A percentile compares a stretch with the other conserved stretches of the same genome.
These are phyloP conservation scores for Ormosia semicastrata DNA, from an alignment of 306 rosid genomes.

Conservation along the genomic window DNA sequence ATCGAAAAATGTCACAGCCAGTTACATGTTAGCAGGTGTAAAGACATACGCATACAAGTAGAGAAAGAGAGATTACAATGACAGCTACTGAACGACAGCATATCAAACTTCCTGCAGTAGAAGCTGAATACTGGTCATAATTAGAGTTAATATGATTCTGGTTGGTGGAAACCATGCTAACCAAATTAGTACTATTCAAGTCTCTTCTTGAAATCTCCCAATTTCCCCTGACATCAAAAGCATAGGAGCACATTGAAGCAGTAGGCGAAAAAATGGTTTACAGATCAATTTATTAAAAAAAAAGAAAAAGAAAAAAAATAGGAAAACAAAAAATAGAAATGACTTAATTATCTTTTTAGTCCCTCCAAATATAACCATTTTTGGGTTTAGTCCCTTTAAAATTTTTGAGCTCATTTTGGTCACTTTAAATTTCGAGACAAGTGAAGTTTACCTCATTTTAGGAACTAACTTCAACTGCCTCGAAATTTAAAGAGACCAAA, in stretches of 20 bases:
- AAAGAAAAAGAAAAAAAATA: too few species aligned
- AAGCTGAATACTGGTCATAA: constrained; percentile 58
- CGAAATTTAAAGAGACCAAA: too few species aligned
- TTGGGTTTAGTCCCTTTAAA: too few species aligned
- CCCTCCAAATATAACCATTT: too few species aligned
- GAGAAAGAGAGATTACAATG: constrained; percentile 46
- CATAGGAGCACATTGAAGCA: constrained; percentile 4
- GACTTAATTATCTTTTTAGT: too few species aligned
- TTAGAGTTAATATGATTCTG: constrained; percentile 45
- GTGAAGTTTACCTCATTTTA: too few species aligned
- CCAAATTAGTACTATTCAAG: constrained; percentile 61
- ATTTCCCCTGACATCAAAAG: constrained; percentile 67
- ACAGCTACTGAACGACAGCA: constrained; percentile 63
- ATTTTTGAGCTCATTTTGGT: too few species aligned
- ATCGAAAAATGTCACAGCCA: not conserved
- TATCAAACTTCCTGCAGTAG: constrained; percentile 52
- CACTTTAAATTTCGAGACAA: too few species aligned
- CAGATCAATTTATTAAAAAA: not conserved
- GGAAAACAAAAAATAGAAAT: too few species aligned
- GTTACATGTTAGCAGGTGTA: not conserved
- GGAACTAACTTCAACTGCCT: too few species aligned
- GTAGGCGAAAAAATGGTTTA: not conserved
- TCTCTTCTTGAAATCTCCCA: constrained; percentile 92
- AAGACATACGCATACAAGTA: not conserved
- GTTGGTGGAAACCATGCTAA: constrained; percentile 88